A percentile compares a stretch with the other conserved stretches of the same genome.
These are phyloP conservation scores for Mrakia hoshinonis DNA, from an alignment of 768 basidiomycete species.

Conservation along the genomic window DNA sequence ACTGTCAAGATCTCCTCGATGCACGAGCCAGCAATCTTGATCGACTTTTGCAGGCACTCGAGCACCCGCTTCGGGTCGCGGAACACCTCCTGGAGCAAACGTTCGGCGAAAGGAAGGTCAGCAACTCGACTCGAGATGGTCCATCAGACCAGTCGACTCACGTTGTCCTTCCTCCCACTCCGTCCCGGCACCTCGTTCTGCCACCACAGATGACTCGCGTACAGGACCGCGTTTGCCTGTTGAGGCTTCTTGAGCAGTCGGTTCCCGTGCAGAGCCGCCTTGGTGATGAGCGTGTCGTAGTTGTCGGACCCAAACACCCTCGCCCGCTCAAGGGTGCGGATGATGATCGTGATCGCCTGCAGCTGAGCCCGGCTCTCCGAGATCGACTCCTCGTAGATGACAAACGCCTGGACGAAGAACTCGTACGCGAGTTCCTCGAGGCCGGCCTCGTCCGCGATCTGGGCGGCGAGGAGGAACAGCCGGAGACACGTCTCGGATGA, in stretches of 20 bases:
- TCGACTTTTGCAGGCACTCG: conserved; percentile 92
- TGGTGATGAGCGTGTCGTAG: conserved; percentile 95
- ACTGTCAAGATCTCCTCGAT: conserved; percentile 96
- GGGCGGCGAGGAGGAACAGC: conserved; percentile 88
- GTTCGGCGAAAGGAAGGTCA: background rate
- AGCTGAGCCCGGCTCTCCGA: conserved; percentile 91
- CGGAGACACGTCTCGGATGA: conserved; percentile 71
- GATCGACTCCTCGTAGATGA: conserved; percentile 94
- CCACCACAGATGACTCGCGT: conserved; percentile 99
- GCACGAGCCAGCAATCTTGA: conserved; percentile 90
- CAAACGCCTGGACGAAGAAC: conserved; percentile 94
- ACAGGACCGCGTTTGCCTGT: conserved; percentile 85
- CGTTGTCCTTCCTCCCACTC: conserved; percentile 49
- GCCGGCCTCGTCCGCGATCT: conserved; percentile 86
- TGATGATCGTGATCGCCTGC: conserved; percentile 93
- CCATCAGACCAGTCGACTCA: conserved; percentile 31
- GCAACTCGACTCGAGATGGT: background rate
- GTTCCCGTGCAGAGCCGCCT: conserved; percentile 94
- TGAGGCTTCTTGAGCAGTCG: conserved; percentile 97
- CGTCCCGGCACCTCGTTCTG: conserved; percentile 55
- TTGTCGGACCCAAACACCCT: conserved; percentile 89
- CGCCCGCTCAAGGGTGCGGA: conserved; percentile 77
- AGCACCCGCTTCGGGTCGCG: conserved; percentile 93
- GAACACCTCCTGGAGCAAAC: conserved; percentile 39
- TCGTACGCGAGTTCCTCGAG: conserved; percentile 96